phyloP scores from a whole-genome alignment of 768 basidiomycete species.

The Cytidiella melzeri region DNA sequence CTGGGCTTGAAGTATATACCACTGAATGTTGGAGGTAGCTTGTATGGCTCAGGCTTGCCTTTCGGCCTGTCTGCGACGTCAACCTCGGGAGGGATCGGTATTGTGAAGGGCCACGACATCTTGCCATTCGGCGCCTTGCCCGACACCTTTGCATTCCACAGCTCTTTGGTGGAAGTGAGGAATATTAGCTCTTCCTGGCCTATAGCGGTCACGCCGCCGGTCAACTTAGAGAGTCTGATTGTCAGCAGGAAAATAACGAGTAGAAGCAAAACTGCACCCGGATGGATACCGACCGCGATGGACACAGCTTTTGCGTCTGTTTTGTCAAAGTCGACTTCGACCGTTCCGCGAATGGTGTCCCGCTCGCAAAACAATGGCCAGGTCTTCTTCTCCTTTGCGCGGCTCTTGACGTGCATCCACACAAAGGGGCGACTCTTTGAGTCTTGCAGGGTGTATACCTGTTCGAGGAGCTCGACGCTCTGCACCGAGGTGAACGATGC shows the following conservation, averaged over 20 bases:
- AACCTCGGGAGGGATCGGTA: constrained; percentile 40
- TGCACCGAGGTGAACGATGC: constrained; percentile 4
- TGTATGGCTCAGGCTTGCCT: constrained; percentile 30
- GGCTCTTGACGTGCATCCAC: constrained; percentile 38
- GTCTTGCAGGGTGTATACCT: constrained; percentile 38
- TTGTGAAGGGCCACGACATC: constrained; percentile 42
- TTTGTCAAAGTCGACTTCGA: constrained; percentile 45
- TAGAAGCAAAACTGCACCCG: no score
- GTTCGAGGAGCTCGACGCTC: constrained; percentile 22
- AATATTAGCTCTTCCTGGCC: constrained; percentile 50
- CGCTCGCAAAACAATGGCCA: constrained; percentile 43
- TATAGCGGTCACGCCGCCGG: constrained; percentile 44
- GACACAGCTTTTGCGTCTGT: constrained; percentile 44
- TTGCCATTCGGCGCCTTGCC: constrained; percentile 37
- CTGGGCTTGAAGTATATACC: constrained; percentile 4
- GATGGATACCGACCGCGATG: constrained; percentile 34
- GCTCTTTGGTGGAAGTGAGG: constrained; percentile 33
- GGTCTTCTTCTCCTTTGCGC: constrained; percentile 30
- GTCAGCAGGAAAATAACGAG: no score
- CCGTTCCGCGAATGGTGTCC: constrained; percentile 43
- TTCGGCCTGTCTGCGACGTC: constrained; percentile 30
- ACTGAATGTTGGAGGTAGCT: constrained; percentile 43
- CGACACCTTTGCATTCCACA: constrained; percentile 35
- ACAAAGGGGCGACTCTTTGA: constrained; percentile 42
- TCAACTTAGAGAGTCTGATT: constrained; percentile 36